Conservation (phyloP, 148 eudicot genomes). For the Nyssa sinensis region DNA sequence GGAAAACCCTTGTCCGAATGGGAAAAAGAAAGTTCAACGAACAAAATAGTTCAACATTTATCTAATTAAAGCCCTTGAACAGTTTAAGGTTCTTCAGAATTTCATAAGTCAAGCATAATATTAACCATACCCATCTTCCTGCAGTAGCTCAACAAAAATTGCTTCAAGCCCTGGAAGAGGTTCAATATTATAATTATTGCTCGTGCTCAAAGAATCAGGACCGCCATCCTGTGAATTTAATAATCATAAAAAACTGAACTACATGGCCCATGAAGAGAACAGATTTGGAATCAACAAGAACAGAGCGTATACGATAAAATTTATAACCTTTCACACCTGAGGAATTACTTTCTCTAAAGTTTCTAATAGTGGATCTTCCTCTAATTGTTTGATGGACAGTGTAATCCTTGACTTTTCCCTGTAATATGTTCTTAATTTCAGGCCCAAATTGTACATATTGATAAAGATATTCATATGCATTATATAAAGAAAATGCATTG, state of each 20-base stretch:
- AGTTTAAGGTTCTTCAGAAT: too few species aligned
- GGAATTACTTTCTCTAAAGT: constrained; percentile 92
- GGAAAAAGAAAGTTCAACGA: neutral
- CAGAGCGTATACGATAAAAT: neutral
- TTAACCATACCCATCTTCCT: constrained; percentile 73
- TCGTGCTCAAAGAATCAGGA: constrained; percentile 39
- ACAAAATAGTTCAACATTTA: neutral
- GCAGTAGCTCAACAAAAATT: constrained; percentile 65
- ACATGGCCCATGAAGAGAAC: neutral
- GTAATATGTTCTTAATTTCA: constrained; percentile 29
- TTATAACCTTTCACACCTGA: constrained; percentile 50
- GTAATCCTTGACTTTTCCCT: constrained; percentile 75
- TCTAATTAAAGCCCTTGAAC: neutral
- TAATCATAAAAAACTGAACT: neutral
- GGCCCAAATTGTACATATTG: neutral
- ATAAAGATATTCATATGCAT: neutral
- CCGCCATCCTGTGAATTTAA: constrained; percentile 49
- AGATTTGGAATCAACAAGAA: neutral
- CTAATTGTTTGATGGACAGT: constrained; percentile 86
- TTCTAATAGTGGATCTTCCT: constrained; percentile 93
- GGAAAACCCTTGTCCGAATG: neutral
- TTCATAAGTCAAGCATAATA: constrained; percentile 5
- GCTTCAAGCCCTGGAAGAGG: constrained; percentile 86
- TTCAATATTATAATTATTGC: constrained; percentile 46
- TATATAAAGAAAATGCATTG: neutral